Evolutionary conservation across 1,284 basidiomycete genomes (phyloP).

Genomic region (Trichosporon asahii): DNA sequence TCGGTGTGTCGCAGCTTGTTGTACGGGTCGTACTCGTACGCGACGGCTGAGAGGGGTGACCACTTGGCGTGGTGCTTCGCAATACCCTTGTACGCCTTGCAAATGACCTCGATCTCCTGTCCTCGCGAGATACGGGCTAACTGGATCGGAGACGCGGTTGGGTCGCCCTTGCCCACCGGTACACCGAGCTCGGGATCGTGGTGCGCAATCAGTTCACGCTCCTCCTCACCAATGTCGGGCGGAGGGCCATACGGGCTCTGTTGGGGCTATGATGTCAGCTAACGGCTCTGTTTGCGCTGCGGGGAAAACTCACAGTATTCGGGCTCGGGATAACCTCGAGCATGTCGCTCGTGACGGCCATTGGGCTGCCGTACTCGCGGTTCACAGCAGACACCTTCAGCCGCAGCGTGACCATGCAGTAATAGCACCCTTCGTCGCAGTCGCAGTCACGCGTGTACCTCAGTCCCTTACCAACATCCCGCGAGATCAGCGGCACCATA

Average conservation of each 20-base stretch:
- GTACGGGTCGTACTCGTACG: slow-evolving; percentile 97
- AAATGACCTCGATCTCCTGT: slow-evolving; percentile 81
- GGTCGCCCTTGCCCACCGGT: slow-evolving; percentile 79
- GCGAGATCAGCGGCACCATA: slow-evolving; percentile 84
- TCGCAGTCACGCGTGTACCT: slow-evolving; percentile 58
- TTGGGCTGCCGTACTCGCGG: slow-evolving; percentile 30
- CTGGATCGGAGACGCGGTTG: slow-evolving; percentile 65
- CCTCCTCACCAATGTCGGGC: slow-evolving; percentile 42
- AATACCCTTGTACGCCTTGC: slow-evolving; percentile 94
- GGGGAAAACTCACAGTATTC: slow-evolving; percentile 22
- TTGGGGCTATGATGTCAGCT: slow-evolving; percentile 19
- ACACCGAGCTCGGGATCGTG: slow-evolving; percentile 74
- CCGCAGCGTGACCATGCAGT: slow-evolving; percentile 49
- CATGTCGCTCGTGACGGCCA: slow-evolving; percentile 50
- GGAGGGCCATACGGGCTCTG: slow-evolving; percentile 39
- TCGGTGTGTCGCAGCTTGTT: slow-evolving; percentile 95
- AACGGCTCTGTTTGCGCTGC: not conserved
- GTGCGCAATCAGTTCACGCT: slow-evolving; percentile 54
- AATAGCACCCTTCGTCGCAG: slow-evolving; percentile 53
- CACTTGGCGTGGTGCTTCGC: slow-evolving; percentile 99
- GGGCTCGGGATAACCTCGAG: slow-evolving; percentile 45
- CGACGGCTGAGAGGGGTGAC: slow-evolving; percentile 92
- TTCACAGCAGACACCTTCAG: slow-evolving; percentile 39
- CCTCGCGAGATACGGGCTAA: slow-evolving; percentile 91
- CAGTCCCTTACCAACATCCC: slow-evolving; percentile 77